Evolutionary conservation across 2,329 filamentous ascomycete species (phyloP), one percentile per base, ranked within the genome.

Genomic region (Cryphonectria japonica): DNA sequence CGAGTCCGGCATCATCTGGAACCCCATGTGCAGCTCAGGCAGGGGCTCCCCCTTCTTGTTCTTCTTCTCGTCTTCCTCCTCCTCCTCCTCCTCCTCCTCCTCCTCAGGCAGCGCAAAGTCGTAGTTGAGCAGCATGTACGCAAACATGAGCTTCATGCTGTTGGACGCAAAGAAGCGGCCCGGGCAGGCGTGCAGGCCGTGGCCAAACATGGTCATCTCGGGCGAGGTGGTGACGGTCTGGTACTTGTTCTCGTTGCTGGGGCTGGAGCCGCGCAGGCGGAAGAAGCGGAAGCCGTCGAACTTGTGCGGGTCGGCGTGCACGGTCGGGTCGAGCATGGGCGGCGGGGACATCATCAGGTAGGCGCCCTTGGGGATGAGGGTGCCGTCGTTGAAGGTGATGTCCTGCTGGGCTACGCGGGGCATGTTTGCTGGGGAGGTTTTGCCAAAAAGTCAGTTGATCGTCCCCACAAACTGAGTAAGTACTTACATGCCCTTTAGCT

Each of bases 211-310:
- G 39, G 81, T 57, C 60, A 74, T 76, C 11, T 72, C 71, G 29
- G 66, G 69, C 34, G 65, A 73, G 16, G 75, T 77, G 26, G 74
- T 74, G 1, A 63, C 43, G 74, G 46, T 72, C 75, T 29, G 75
- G 75, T 66, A 69, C 72, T 68, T 66, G 39, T 76, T 72, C 1
- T 34, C 69, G 16, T 69, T 72, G 37, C 67, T 54, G 11, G 39
- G 37, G 13, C 77, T 75, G 2, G 74, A 71, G 69, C 82, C 80
- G 2, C 81, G 77, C 13, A 76, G 69, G 2, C 80, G 77, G 4
- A 81, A 80, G 68, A 82, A 85, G 0, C 83, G 78, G 68, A 83
- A 84, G 0, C 82, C 82, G 26, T 84, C 82, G 72, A 78, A 85
- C 34, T 79, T 79, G 9, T 75, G 41, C 0, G 82, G 77, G 2